phyloP scores from a whole-genome alignment of 306 rosid species.

The Rosa chinensis region DNA sequence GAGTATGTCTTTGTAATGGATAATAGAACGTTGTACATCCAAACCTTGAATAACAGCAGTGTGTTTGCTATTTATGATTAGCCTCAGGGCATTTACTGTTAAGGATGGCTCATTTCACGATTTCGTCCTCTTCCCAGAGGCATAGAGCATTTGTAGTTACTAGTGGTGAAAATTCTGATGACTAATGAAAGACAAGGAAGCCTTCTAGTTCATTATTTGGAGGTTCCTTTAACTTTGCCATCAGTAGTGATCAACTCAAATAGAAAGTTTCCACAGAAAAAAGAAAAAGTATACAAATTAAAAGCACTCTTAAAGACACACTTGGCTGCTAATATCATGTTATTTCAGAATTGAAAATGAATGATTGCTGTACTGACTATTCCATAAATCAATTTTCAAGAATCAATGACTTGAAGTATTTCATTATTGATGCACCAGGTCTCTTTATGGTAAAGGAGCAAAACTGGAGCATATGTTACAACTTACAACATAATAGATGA shows the following conservation, averaged over 20 bases:
- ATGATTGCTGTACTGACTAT: neutral
- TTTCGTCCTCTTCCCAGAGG: neutral
- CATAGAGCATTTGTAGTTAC: too few relatives aligned
- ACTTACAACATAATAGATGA: neutral
- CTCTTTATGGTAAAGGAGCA: neutral
- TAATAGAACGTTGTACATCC: neutral
- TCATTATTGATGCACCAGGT: neutral
- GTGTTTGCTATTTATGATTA: neutral
- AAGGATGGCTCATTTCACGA: neutral
- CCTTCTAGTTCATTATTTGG: neutral
- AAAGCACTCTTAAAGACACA: neutral
- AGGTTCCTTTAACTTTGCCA: neutral
- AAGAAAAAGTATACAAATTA: neutral
- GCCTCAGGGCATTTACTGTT: neutral
- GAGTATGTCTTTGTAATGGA: too few relatives aligned
- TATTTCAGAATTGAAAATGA: neutral
- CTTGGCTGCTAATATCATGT: neutral
- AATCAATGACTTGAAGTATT: neutral
- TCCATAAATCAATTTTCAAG: neutral
- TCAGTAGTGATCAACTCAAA: neutral
- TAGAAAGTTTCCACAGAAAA: neutral
- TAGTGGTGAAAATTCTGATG: too few relatives aligned
- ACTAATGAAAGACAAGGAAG: too few relatives aligned
- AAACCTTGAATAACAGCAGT: neutral
- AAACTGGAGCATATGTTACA: neutral